phyloP scores from a whole-genome alignment of 441 rosid species.

The Aleurites moluccanus region DNA sequence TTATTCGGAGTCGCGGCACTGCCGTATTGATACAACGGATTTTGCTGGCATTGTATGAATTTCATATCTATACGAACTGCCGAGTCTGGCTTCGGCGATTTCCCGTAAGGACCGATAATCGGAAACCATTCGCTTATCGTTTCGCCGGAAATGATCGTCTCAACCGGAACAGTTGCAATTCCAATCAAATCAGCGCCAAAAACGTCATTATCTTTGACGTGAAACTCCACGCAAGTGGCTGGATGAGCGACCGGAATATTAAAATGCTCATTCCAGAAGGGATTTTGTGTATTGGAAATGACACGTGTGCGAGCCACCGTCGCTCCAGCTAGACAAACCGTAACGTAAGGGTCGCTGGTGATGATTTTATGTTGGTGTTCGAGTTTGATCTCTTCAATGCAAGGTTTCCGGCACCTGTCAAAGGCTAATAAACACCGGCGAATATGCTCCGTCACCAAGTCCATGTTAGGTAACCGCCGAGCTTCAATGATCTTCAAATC shows the following conservation, averaged over 20 bases:
- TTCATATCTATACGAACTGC: constrained; percentile 57
- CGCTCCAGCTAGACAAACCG: constrained; percentile 63
- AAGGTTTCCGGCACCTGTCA: constrained; percentile 36
- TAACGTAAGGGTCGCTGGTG: constrained; percentile 92
- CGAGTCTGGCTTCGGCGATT: constrained; percentile 63
- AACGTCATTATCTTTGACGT: constrained; percentile 71
- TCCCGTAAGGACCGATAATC: constrained; percentile 44
- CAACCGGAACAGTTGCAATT: constrained; percentile 45
- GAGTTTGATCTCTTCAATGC: neutral
- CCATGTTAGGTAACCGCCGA: constrained; percentile 77
- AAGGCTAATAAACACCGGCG: constrained; percentile 49
- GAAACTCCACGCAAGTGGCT: constrained; percentile 49
- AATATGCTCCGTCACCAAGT: constrained; percentile 55
- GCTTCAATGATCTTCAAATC: constrained; percentile 70
- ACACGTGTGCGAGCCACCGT: constrained; percentile 85
- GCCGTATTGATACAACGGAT: constrained; percentile 43
- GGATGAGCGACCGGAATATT: constrained; percentile 74
- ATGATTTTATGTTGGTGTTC: constrained; percentile 45
- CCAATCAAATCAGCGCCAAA: constrained; percentile 85
- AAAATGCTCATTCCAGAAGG: constrained; percentile 73
- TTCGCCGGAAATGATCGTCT: constrained; percentile 43
- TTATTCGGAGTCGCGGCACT: constrained; percentile 36
- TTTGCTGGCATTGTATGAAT: constrained; percentile 49
- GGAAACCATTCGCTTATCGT: constrained; percentile 65
- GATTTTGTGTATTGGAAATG: constrained; percentile 58